phyloP scores from a whole-genome alignment of 768 basidiomycete species.

The Agrocybe praecox region DNA sequence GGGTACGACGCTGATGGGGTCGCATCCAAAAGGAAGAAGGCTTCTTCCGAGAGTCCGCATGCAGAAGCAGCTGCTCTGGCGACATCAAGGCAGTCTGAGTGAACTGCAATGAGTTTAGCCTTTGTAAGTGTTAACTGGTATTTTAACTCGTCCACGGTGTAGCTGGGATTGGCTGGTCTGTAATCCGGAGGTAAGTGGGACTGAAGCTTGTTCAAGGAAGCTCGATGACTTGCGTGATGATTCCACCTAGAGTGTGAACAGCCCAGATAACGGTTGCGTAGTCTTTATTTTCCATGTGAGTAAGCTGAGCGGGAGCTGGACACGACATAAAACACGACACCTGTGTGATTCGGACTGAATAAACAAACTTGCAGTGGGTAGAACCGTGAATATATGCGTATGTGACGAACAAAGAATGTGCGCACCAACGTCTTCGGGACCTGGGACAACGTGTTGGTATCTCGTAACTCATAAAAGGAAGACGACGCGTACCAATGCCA shows the following conservation, averaged over 20 bases:
- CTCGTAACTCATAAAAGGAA: constrained; percentile 1
- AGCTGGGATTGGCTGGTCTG: constrained; percentile 66
- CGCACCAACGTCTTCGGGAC: constrained; percentile 54
- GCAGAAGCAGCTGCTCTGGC: constrained; percentile 46
- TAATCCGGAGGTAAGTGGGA: constrained; percentile 13
- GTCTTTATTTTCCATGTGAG: constrained; percentile 33
- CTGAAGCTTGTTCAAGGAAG: neutral
- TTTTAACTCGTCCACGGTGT: constrained; percentile 56
- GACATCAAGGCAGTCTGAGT: constrained; percentile 43
- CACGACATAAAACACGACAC: constrained; percentile 20
- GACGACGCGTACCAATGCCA: constrained; percentile 42
- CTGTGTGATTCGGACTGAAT: constrained; percentile 65
- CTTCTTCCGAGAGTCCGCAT: constrained; percentile 42
- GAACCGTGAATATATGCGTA: neutral
- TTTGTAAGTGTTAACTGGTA: constrained; percentile 56
- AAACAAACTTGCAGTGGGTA: constrained; percentile 48
- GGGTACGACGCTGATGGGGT: constrained; percentile 10
- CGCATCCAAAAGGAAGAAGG: constrained; percentile 40
- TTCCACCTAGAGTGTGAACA: constrained; percentile 55
- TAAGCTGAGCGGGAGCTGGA: neutral
- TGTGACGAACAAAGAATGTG: neutral
- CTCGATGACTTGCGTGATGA: constrained; percentile 49
- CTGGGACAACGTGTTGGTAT: constrained; percentile 28
- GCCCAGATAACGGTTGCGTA: constrained; percentile 63
- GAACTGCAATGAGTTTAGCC: constrained; percentile 49